Conservation (phyloP, 2,329 filamentous ascomycete species). For the Botrytis galanthina region DNA sequence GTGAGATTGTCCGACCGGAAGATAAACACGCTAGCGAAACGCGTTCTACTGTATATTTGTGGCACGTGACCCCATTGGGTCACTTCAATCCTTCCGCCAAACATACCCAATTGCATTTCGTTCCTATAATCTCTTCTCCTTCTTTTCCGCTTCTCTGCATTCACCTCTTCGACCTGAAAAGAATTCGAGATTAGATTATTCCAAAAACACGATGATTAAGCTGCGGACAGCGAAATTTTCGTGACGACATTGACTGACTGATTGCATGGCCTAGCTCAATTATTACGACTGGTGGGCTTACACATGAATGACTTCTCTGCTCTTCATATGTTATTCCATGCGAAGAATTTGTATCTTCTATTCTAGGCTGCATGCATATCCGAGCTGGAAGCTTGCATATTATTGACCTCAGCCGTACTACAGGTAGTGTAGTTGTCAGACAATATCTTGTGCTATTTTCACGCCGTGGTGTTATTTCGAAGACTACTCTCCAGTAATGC, state of each 20-base stretch:
- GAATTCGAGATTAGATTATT: neutral
- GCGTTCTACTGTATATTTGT: neutral
- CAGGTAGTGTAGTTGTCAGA: neutral
- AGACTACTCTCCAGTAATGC: neutral
- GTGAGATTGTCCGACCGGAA: constrained; percentile 14
- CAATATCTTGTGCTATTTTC: neutral
- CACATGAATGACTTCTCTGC: neutral
- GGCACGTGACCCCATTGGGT: neutral
- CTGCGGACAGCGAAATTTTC: neutral
- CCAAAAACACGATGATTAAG: neutral
- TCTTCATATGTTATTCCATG: neutral
- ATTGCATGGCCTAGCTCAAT: neutral
- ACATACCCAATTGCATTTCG: constrained; percentile 6
- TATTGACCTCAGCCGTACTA: constrained; percentile 3
- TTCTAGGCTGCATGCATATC: constrained; percentile 12
- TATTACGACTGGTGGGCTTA: neutral
- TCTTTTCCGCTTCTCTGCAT: constrained; percentile 7
- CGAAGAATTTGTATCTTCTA: neutral
- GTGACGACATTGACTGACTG: neutral
- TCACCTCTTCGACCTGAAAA: neutral
- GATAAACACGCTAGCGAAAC: constrained; percentile 13
- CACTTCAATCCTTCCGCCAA: neutral
- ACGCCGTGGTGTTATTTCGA: neutral
- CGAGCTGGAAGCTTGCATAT: constrained; percentile 15
- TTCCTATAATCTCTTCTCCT: neutral